phyloP scores from a whole-genome alignment of 2,329 filamentous ascomycete genomes.

The Ophiostoma ulmi region DNA sequence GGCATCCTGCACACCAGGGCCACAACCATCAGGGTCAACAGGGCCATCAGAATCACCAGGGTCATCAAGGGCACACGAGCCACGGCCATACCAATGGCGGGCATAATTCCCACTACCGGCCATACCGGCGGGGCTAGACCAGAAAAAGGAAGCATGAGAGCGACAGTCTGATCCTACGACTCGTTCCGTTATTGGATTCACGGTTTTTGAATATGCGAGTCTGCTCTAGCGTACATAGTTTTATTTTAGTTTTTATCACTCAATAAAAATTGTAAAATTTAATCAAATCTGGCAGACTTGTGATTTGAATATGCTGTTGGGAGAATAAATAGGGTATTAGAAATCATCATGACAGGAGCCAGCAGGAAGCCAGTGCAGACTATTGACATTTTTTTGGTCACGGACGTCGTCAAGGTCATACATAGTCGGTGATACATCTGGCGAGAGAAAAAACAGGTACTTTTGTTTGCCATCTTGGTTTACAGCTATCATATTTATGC shows the following conservation, averaged over 20 bases:
- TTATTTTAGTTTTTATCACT: not conserved
- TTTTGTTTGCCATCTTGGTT: not conserved
- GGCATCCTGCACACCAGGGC: not conserved
- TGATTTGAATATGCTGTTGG: not conserved
- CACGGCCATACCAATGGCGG: not conserved
- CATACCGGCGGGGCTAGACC: conserved; percentile 18
- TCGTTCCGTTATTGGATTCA: not conserved
- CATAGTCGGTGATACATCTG: not conserved
- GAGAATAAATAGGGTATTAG: not conserved
- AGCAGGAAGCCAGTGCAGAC: too few relatives aligned
- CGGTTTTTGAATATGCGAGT: not conserved
- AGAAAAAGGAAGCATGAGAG: not conserved
- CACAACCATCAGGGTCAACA: not conserved
- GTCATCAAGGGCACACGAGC: not conserved
- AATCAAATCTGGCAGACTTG: not conserved
- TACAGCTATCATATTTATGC: not conserved
- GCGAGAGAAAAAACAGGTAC: not conserved
- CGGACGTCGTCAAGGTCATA: not conserved
- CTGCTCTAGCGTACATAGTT: not conserved
- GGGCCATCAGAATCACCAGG: not conserved
- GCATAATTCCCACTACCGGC: conserved; percentile 13
- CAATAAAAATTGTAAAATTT: not conserved
- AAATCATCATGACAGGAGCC: too few relatives aligned
- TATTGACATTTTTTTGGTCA: not conserved
- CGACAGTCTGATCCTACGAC: too few relatives aligned